Conservation (phyloP, 73 alveolate species). For the Durusdinium trenchii region DNA sequence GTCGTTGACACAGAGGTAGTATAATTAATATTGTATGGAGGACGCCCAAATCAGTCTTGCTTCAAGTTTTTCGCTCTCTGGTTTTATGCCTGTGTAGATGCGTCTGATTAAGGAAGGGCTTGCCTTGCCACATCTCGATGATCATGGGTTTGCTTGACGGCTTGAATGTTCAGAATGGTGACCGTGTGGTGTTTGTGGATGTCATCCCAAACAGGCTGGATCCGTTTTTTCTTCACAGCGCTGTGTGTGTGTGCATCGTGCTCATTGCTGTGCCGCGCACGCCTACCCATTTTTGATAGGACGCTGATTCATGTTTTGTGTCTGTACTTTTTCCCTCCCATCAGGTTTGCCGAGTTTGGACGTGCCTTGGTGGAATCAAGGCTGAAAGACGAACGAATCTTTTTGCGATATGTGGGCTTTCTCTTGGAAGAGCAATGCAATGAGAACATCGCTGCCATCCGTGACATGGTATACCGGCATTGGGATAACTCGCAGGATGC, state of each 20-base stretch:
- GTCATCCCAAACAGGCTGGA: neutral
- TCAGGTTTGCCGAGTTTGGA: neutral
- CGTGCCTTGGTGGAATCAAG: neutral
- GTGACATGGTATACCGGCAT: neutral
- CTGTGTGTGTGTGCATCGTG: neutral
- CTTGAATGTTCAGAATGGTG: neutral
- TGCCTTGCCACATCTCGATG: neutral
- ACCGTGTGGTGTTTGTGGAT: neutral
- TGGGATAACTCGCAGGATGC: neutral
- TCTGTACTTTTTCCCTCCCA: neutral
- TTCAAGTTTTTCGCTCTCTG: neutral
- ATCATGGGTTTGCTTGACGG: neutral
- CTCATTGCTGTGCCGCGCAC: neutral
- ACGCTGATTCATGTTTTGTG: neutral
- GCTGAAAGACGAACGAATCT: neutral
- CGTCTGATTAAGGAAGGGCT: neutral
- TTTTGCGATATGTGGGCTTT: neutral
- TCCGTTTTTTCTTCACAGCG: neutral
- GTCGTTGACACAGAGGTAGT: neutral
- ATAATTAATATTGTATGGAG: neutral
- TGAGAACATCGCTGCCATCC: neutral
- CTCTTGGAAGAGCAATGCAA: neutral
- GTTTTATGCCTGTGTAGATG: neutral
- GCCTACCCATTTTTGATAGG: too few species aligned
- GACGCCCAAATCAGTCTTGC: neutral